Conservation (phyloP, 2,329 filamentous ascomycete genomes). For the Paraphaeosphaeria sporulosa region DNA sequence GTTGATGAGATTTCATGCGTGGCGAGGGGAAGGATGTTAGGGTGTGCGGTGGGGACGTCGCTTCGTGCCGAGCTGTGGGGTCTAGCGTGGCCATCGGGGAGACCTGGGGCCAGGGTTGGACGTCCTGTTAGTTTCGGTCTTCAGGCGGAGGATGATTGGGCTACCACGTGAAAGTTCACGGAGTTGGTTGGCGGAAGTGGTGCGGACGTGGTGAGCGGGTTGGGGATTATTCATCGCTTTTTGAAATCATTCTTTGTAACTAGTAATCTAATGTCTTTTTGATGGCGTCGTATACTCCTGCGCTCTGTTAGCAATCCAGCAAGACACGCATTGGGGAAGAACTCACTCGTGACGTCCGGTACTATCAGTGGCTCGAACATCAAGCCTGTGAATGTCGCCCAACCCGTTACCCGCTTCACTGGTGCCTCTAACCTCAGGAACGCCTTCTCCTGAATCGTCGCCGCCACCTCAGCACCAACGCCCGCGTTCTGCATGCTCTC, state of each 20-base stretch:
- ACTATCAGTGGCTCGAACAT: conserved; percentile 75
- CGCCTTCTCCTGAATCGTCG: conserved; percentile 85
- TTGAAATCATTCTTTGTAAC: neutral
- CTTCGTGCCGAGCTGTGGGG: neutral
- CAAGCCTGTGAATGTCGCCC: conserved; percentile 83
- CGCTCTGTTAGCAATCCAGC: conserved; percentile 11
- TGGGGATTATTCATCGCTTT: neutral
- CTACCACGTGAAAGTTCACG: neutral
- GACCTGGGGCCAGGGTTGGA: neutral
- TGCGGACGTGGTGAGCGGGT: neutral
- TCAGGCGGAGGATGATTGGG: no score
- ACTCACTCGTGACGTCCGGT: conserved; percentile 87
- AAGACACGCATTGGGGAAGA: neutral
- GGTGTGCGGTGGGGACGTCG: neutral
- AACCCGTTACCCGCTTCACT: conserved; percentile 84
- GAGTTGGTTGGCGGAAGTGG: neutral
- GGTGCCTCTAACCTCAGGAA: conserved; percentile 87
- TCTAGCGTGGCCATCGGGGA: neutral
- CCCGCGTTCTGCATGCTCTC: conserved; percentile 92
- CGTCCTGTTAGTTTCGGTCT: no score
- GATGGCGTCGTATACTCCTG: conserved; percentile 59
- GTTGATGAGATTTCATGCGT: neutral
- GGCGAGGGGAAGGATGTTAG: neutral
- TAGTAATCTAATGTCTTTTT: conserved; percentile 56
- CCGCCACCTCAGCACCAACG: conserved; percentile 87